Evolutionary conservation across 345 rosid species (phyloP).

Genomic region (Luvunga scandens): DNA sequence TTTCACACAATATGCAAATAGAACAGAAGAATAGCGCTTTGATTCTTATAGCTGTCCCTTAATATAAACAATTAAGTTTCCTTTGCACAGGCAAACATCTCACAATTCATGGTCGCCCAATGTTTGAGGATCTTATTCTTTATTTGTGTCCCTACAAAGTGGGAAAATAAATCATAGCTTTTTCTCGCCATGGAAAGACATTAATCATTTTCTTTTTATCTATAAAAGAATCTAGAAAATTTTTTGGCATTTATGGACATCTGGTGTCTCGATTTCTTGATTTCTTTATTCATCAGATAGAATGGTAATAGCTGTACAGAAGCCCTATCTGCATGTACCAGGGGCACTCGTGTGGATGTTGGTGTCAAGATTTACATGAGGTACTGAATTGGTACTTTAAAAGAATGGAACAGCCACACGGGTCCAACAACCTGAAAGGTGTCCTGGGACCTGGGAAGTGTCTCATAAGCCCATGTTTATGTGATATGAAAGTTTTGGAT

Average conservation of each 20-base stretch:
- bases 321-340: not conserved
- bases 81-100: not conserved
- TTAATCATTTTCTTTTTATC: not conserved
- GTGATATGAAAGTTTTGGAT: slow-evolving; percentile 1
- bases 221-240: not conserved
- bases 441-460: not conserved
- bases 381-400: not conserved
- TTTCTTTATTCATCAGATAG: not conserved
- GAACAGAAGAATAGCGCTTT: not conserved
- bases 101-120: not conserved
- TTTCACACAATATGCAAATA: too few species aligned
- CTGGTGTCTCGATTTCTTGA: not conserved
- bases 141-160: not conserved
- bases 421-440: not conserved
- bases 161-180: not conserved
- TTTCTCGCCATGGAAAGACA: not conserved
- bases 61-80: not conserved
- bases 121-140: not conserved
- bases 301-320: not conserved
- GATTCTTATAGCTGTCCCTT: not conserved
- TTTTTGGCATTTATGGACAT: not conserved
- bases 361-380: not conserved
- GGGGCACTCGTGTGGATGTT: not conserved
- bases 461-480: not conserved
- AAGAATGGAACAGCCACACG: not conserved